These are phyloP conservation scores for Penicillium palitans DNA, from an alignment of 2,329 filamentous ascomycete species.

Conservation along the genomic window DNA sequence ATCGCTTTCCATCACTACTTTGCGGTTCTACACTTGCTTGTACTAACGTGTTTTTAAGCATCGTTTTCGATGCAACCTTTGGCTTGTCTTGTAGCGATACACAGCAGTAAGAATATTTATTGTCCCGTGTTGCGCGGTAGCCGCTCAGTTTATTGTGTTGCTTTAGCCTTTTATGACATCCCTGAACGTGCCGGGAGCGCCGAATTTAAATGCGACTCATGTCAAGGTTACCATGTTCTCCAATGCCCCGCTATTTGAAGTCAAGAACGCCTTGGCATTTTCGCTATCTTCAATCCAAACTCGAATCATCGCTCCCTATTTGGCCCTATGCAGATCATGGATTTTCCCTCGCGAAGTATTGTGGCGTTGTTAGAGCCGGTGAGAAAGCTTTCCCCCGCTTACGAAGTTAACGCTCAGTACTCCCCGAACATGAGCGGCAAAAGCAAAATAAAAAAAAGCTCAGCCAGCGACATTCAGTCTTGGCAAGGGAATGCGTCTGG, in stretches of 20 bases:
- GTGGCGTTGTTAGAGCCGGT: conserved; percentile 11
- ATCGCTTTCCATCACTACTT: conserved; percentile 1
- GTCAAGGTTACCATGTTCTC: conserved; percentile 6
- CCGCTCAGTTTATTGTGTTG: conserved; percentile 16
- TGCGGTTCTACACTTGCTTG: conserved; percentile 1
- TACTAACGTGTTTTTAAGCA: neutral
- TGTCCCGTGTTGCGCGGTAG: conserved; percentile 21
- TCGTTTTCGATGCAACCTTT: neutral
- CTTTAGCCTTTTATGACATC: conserved; percentile 8
- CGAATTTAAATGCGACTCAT: neutral
- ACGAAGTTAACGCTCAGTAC: conserved; percentile 1
- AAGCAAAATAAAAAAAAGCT: conserved; percentile 9
- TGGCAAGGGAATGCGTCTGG: conserved; percentile 17
- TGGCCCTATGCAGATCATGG: conserved; percentile 21
- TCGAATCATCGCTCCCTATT: conserved; percentile 16
- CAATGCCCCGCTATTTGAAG: conserved; percentile 2
- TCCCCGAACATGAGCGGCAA: conserved; percentile 10
- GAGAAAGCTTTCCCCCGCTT: conserved; percentile 12
- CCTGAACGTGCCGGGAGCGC: conserved; percentile 7
- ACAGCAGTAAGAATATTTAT: neutral
- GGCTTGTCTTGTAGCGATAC: neutral
- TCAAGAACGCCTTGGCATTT: conserved; percentile 4
- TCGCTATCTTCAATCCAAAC: conserved; percentile 3
- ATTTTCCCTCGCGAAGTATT: conserved; percentile 7
- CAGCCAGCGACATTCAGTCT: conserved; percentile 22